Base-by-base conservation (phyloP, 352 stramenopile species). In the Phytopythium montanum region DNA sequence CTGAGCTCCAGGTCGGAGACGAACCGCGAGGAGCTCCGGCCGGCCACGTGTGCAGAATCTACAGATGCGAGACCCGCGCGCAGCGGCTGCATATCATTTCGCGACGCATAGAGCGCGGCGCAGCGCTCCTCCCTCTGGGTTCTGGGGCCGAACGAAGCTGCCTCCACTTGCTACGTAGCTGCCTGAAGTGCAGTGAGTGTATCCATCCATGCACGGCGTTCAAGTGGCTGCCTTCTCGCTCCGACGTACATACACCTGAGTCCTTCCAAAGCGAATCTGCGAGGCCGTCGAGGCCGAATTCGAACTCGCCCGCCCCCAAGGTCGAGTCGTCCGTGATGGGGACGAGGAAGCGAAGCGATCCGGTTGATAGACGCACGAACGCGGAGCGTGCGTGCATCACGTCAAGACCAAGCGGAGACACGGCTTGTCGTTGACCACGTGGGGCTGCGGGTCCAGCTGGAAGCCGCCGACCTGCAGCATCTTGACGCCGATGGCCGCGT, bases 391-490 rank as follows among this genome's bases (percentile, higher is more conserved):
- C n/a, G n/a, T 5, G 23, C 21, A 34, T 56, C 33, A 56, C n/a
- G 31, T 31, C 59, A 76, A 56, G 14, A 64, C 60, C 61, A 76
- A 66, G 38, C 56, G 65, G n/a, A 76, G 63, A 19, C 73, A 73
- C 19, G 54, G 56, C 28, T 61, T 63, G 21, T 68, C 55, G 14
- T 72, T 42, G 21, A 73, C 60, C 18, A 68, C 31, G 31, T 70
- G 62, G n/a, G 69, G 60, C 49, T 79, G 69, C 14, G 60, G 36
- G 36, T 72, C 59, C 28, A 75, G 59, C 44, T 85, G 66, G 50
- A 90, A 90, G 12, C 76, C 72, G n/a, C 64, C 50, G 28, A 72
- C 71, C 54, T 82, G 63, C 53, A 90, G 85, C 33, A 82, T 36
- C 56, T 84, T 85, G 53, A 80, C 72, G 13, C 64, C 64, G 10